Conservation (phyloP, 1,284 basidiomycete genomes). For the Tylopilus sp. region DNA sequence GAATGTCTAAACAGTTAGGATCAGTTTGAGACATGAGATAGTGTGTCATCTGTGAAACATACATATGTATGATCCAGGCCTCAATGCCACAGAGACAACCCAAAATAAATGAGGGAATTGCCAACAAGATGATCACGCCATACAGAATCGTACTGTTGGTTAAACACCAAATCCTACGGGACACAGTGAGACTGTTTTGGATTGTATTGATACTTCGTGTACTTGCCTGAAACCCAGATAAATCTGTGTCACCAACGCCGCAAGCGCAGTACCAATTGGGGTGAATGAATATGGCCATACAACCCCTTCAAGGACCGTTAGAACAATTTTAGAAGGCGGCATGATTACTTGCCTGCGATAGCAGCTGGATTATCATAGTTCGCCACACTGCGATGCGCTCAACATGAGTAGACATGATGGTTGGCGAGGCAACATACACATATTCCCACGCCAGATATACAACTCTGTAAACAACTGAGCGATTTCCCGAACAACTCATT, state of each 20-base stretch:
- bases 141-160: constrained; percentile 21
- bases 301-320: constrained; percentile 5
- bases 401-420: neutral
- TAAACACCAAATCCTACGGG: constrained; percentile 20
- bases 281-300: constrained; percentile 44
- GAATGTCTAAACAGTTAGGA: constrained; percentile 20
- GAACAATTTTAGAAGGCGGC: neutral
- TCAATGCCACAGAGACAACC: constrained; percentile 19
- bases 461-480: neutral
- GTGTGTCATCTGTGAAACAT: constrained; percentile 12
- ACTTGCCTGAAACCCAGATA: constrained; percentile 12
- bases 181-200: neutral
- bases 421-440: constrained; percentile 1
- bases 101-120: constrained; percentile 36
- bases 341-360: constrained; percentile 6
- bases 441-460: constrained; percentile 20
- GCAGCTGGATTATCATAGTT: constrained; percentile 13
- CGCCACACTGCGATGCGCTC: constrained; percentile 8
- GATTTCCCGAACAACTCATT: neutral
- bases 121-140: constrained; percentile 32
- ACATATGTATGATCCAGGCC: constrained; percentile 38
- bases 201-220: neutral
- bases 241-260: constrained; percentile 42
- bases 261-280: constrained; percentile 40
- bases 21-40: neutral